A percentile compares a stretch with the other conserved stretches of the same genome.
These are phyloP conservation scores for Termitomyces sp. DNA, from an alignment of 768 basidiomycete species.

Conservation along the genomic window DNA sequence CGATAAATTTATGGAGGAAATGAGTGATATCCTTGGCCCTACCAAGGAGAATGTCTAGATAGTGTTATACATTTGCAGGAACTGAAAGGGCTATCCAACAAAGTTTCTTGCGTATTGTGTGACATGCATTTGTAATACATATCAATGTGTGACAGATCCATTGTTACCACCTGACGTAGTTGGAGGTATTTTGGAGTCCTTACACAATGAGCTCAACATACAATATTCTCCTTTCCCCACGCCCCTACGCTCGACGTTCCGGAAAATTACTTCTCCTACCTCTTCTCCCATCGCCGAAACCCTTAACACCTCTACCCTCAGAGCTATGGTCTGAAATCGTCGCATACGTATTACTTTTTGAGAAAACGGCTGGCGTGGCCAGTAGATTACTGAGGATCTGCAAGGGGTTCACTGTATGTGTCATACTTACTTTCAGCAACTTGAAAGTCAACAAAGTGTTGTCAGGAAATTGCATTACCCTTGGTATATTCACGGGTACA, in stretches of 20 bases:
- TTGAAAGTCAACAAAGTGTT: neutral
- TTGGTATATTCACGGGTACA: slow-evolving; percentile 55
- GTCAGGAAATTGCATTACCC: slow-evolving; percentile 61
- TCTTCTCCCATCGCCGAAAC: slow-evolving; percentile 51
- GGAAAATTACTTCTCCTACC: slow-evolving; percentile 64
- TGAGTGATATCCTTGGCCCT: slow-evolving; percentile 58
- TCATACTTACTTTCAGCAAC: neutral
- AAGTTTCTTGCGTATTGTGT: too few relatives aligned
- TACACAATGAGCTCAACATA: slow-evolving; percentile 16
- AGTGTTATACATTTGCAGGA: too few relatives aligned
- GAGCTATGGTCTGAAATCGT: slow-evolving; percentile 73
- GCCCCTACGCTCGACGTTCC: slow-evolving; percentile 56
- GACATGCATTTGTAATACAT: neutral
- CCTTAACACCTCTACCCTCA: slow-evolving; percentile 50
- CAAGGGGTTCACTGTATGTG: slow-evolving; percentile 39
- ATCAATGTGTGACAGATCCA: neutral
- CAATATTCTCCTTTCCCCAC: slow-evolving; percentile 54
- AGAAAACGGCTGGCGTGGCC: slow-evolving; percentile 18
- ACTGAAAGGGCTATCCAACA: too few relatives aligned
- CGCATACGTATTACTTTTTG: slow-evolving; percentile 25
- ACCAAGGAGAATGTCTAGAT: slow-evolving; percentile 8
- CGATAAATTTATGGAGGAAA: slow-evolving; percentile 70
- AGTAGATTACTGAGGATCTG: slow-evolving; percentile 37
- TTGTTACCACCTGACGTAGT: too few relatives aligned
- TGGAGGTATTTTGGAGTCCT: too few relatives aligned